phyloP scores from a whole-genome alignment of 495 filamentous ascomycete species.

The Cudoniella acicularis region DNA sequence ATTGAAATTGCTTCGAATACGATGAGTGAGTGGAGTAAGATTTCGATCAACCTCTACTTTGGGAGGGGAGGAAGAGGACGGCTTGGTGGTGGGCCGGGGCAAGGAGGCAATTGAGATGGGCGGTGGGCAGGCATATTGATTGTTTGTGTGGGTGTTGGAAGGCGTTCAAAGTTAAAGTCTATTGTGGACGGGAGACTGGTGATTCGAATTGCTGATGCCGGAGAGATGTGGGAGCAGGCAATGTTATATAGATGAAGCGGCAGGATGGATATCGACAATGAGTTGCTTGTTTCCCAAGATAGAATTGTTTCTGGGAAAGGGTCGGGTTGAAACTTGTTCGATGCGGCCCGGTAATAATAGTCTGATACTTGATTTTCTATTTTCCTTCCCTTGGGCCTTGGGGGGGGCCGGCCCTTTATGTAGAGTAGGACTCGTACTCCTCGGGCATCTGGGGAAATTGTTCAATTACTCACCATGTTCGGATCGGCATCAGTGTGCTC shows the following conservation, averaged over 20 bases:
- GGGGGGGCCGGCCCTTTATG: constrained; percentile 20
- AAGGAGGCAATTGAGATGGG: constrained; percentile 72
- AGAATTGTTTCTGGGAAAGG: neutral
- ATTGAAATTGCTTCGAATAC: constrained; percentile 17
- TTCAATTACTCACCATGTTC: constrained; percentile 18
- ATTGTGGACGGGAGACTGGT: constrained; percentile 2
- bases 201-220: constrained; percentile 8
- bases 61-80: constrained; percentile 79
- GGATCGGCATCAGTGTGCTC: constrained; percentile 25
- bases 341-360: neutral
- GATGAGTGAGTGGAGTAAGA: constrained; percentile 19
- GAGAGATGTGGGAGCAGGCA: neutral
- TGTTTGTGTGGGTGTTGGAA: constrained; percentile 16
- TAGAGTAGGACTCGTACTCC: constrained; percentile 8
- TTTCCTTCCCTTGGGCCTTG: neutral
- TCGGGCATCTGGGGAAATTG: constrained; percentile 26
- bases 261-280: too few relatives aligned
- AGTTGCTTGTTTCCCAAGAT: constrained; percentile 4
- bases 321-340: neutral
- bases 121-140: constrained; percentile 65
- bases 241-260: constrained; percentile 10
- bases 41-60: constrained; percentile 54
- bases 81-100: constrained; percentile 80
- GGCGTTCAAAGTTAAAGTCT: constrained; percentile 8
- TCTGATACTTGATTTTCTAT: neutral